Conservation (phyloP, 345 rosid species). For the Linum lewisii region DNA sequence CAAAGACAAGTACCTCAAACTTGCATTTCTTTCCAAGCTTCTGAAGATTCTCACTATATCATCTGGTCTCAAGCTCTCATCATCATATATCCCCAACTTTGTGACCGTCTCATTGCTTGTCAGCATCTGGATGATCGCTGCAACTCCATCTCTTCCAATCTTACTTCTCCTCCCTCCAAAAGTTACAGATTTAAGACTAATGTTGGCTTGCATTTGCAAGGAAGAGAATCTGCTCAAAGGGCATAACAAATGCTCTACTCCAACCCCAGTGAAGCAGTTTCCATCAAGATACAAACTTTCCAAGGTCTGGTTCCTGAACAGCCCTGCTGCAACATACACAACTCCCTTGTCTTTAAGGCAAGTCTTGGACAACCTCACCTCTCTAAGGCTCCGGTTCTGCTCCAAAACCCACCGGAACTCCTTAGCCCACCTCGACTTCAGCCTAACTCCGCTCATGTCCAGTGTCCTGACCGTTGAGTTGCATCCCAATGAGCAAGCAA, state of each 20-base stretch:
- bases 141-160: constrained; percentile 73
- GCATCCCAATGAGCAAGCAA: constrained; percentile 69
- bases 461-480: constrained; percentile 69
- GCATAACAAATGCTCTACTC: constrained; percentile 70
- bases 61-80: constrained; percentile 62
- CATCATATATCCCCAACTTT: constrained; percentile 58
- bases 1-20: constrained; percentile 56
- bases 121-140: constrained; percentile 67
- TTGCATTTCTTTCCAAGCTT: constrained; percentile 67
- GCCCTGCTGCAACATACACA: constrained; percentile 84
- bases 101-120: constrained; percentile 61
- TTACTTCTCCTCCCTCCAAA: constrained; percentile 62
- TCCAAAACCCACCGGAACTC: constrained; percentile 82
- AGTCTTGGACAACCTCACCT: constrained; percentile 66
- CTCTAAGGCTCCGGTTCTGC: constrained; percentile 61
- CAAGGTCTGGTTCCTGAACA: constrained; percentile 68
- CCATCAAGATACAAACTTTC: constrained; percentile 68
- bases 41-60: constrained; percentile 62
- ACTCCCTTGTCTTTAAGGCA: constrained; percentile 78
- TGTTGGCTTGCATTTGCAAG: constrained; percentile 77
- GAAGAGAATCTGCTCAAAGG: constrained; percentile 92
- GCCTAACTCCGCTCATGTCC: constrained; percentile 67
- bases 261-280: constrained; percentile 63
- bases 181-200: constrained; percentile 49
- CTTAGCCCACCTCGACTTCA: constrained; percentile 73